Conservation (phyloP, 1,284 basidiomycete genomes). For the Phenoliferia sp. region DNA sequence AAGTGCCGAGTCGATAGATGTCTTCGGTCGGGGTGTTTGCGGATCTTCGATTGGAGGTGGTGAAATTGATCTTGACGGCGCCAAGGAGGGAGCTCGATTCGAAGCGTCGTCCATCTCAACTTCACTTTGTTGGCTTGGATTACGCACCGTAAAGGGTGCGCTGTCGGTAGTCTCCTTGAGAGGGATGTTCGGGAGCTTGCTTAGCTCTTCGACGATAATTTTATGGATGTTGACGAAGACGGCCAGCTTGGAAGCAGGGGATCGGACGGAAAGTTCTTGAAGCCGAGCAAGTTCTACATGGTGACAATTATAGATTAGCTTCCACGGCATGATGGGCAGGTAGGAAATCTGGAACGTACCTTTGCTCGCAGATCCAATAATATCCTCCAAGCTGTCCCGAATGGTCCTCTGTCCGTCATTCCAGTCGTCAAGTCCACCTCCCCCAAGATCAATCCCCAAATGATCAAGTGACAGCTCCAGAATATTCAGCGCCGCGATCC, state of each 20-base stretch:
- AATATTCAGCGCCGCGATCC: conserved; percentile 84
- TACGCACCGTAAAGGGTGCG: neutral
- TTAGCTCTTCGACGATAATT: conserved; percentile 62
- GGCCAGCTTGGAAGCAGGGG: conserved; percentile 71
- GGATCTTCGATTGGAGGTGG: neutral
- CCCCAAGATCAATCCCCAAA: conserved; percentile 69
- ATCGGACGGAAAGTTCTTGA: conserved; percentile 53
- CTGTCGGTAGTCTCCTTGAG: conserved; percentile 30
- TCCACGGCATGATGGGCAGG: conserved; percentile 2
- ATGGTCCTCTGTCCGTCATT: conserved; percentile 47
- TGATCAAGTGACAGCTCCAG: conserved; percentile 79
- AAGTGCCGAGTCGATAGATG: neutral
- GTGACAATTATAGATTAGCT: conserved; percentile 6
- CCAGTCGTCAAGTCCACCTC: conserved; percentile 23
- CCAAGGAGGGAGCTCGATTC: conserved; percentile 7
- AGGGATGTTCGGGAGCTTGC: conserved; percentile 36
- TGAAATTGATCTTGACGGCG: conserved; percentile 12
- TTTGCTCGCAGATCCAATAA: conserved; percentile 69
- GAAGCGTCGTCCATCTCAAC: conserved; percentile 38
- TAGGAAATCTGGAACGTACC: conserved; percentile 51
- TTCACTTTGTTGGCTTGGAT: conserved; percentile 4
- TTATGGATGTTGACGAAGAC: conserved; percentile 78
- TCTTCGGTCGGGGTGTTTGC: neutral
- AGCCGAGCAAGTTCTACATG: conserved; percentile 59
- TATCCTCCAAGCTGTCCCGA: conserved; percentile 54